A percentile compares a stretch with the other conserved stretches of the same genome.
These are phyloP conservation scores for Adiantum capillusveneris DNA, from an alignment of 75 land plant genomes.

Conservation along the genomic window DNA sequence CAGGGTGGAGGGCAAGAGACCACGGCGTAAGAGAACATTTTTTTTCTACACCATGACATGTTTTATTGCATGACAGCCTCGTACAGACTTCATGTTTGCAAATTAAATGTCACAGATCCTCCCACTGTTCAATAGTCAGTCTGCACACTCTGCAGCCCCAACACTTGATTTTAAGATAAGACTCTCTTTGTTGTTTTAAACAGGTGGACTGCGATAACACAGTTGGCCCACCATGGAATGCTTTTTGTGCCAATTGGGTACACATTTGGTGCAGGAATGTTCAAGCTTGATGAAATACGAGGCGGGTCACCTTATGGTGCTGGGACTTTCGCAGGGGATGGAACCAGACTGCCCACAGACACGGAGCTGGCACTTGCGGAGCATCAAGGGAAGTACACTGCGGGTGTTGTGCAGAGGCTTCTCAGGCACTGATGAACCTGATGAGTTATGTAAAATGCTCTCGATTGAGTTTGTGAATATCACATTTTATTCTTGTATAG, in stretches of 20 bases:
- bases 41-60: no score
- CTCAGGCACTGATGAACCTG: neutral
- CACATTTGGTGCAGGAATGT: slow-evolving; percentile 90
- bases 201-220: slow-evolving; percentile 90
- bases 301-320: slow-evolving; percentile 94
- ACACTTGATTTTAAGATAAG: no score
- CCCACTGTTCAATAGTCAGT: no score
- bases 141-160: neutral
- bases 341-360: slow-evolving; percentile 54
- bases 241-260: slow-evolving; percentile 86
- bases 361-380: slow-evolving; percentile 73
- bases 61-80: no score
- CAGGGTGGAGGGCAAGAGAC: slow-evolving; percentile 97
- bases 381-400: slow-evolving; percentile 87
- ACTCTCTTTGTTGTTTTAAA: no score
- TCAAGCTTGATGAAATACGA: slow-evolving; percentile 59
- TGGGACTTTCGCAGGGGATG: slow-evolving; percentile 85
- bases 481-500: no score
- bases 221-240: slow-evolving; percentile 87
- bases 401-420: slow-evolving; percentile 56
- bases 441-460: no score
- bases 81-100: no score
- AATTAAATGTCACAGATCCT: no score
- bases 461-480: no score
- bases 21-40: slow-evolving; percentile 93